A percentile compares a stretch with the other conserved stretches of the same genome.
These are phyloP conservation scores for Prasinococcaceae sp. DNA, from an alignment of 139 green algal species.

Conservation along the genomic window DNA sequence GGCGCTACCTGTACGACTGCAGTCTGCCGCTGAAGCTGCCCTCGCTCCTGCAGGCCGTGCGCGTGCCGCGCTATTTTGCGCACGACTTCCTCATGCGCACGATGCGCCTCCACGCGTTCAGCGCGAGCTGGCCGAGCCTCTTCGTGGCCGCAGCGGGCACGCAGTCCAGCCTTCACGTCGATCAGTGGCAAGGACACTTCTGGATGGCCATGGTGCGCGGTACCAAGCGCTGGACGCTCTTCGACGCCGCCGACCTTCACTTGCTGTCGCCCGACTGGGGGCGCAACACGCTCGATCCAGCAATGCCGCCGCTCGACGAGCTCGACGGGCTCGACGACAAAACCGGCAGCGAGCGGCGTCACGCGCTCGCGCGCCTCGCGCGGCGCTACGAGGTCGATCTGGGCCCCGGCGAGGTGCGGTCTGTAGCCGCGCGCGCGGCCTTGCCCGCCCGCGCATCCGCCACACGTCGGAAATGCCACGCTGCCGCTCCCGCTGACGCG, in stretches of 20 bases:
- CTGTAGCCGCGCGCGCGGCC: too few relatives aligned
- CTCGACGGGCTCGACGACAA: not conserved
- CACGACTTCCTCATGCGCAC: constrained; percentile 5
- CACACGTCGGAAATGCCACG: too few relatives aligned
- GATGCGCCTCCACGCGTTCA: constrained; percentile 1
- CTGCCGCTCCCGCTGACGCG: too few relatives aligned
- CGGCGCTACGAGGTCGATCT: constrained; percentile 2
- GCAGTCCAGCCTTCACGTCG: not conserved
- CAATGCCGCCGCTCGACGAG: not conserved
- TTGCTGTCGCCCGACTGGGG: constrained; percentile 1
- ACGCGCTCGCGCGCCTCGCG: not conserved
- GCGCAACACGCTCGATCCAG: constrained; percentile 1
- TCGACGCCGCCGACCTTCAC: not conserved
- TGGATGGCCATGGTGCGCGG: constrained; percentile 4
- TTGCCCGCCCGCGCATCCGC: too few relatives aligned
- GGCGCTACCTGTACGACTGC: constrained; percentile 6
- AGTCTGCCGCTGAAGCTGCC: constrained; percentile 4
- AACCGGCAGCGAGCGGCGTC: not conserved
- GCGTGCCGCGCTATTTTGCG: constrained; percentile 2
- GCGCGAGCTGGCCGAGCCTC: not conserved
- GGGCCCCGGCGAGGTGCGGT: constrained; percentile 5
- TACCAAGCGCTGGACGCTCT: constrained; percentile 10
- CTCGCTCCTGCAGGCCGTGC: not conserved
- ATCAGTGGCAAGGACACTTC: constrained; percentile 8
- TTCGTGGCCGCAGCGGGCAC: constrained; percentile 8